phyloP scores from a whole-genome alignment of 495 filamentous ascomycete species.

The Neurospora tetrasperma region DNA sequence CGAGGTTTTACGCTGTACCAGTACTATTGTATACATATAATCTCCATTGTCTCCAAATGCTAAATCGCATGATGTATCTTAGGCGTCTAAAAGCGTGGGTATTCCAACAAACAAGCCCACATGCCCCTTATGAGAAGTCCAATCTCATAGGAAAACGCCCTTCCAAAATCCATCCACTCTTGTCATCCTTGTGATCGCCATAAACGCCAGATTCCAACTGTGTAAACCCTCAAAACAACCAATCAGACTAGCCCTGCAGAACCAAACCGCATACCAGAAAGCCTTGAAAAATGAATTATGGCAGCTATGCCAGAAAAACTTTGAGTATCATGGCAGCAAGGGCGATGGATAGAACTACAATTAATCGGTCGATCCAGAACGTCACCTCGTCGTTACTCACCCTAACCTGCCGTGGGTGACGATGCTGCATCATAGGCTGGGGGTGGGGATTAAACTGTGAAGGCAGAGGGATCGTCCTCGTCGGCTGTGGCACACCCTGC shows the following conservation, averaged over 20 bases:
- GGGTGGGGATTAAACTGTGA: not conserved
- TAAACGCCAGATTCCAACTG: not conserved
- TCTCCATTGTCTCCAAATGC: not conserved
- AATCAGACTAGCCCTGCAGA: not conserved
- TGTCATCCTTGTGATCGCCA: not conserved
- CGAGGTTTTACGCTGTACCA: not conserved
- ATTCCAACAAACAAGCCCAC: not conserved
- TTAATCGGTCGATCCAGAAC: constrained; percentile 51
- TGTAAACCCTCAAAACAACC: not conserved
- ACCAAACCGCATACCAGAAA: constrained; percentile 12
- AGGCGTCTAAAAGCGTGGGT: not conserved
- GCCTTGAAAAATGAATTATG: constrained; percentile 34
- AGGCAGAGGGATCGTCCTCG: constrained; percentile 26
- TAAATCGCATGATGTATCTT: not conserved
- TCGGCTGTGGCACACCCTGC: constrained; percentile 25
- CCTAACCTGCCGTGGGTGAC: constrained; percentile 21
- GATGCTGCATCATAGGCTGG: constrained; percentile 6
- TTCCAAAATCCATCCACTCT: not conserved
- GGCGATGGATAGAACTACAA: constrained; percentile 40
- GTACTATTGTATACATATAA: not conserved
- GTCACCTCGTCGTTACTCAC: constrained; percentile 25
- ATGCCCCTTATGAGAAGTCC: not conserved
- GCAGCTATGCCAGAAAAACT: constrained; percentile 26
- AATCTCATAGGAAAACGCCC: not conserved
- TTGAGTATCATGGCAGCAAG: constrained; percentile 45